Evolutionary conservation across 345 rosid species (phyloP).

Genomic region (Raphanus sativus): DNA sequence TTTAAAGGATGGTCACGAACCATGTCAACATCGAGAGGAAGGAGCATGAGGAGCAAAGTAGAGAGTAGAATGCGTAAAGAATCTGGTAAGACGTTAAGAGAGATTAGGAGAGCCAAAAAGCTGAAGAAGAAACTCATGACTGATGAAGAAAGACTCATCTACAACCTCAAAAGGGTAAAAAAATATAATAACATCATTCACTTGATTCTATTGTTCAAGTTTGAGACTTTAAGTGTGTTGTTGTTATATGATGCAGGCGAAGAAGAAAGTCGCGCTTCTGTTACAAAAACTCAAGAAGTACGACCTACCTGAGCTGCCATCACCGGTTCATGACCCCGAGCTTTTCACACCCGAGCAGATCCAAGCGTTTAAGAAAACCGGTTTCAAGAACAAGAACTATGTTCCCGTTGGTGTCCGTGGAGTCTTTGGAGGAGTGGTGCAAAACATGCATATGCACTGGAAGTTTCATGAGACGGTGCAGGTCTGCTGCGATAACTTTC

Average conservation of each 20-base stretch:
- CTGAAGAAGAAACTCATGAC: constrained; percentile 94
- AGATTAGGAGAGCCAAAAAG: constrained; percentile 87
- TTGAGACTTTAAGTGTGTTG: background rate
- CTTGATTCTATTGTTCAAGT: background rate
- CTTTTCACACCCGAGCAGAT: constrained; percentile 77
- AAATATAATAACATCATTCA: background rate
- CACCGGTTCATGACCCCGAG: constrained; percentile 92
- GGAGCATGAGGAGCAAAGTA: constrained; percentile 93
- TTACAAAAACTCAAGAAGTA: constrained; percentile 92
- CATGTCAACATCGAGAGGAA: constrained; percentile 84
- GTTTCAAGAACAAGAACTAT: constrained; percentile 84
- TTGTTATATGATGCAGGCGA: constrained; percentile 54
- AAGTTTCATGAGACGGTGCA: constrained; percentile 99
- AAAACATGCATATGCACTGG: constrained; percentile 99
- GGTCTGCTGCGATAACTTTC: constrained; percentile 92
- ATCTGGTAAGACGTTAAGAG: constrained; percentile 79
- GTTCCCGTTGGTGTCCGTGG: constrained; percentile 99
- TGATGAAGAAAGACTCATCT: constrained; percentile 90
- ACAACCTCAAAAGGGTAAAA: constrained; percentile 88
- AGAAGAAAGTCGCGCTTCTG: constrained; percentile 90
- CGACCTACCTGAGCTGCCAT: constrained; percentile 85
- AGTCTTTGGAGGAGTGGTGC: constrained; percentile 98
- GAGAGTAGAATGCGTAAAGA: constrained; percentile 88
- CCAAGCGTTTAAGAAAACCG: constrained; percentile 84
- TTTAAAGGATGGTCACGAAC: constrained; percentile 49